These are phyloP conservation scores for Venturia aucupariae DNA, from an alignment of 2,329 filamentous ascomycete genomes.

Conservation along the genomic window DNA sequence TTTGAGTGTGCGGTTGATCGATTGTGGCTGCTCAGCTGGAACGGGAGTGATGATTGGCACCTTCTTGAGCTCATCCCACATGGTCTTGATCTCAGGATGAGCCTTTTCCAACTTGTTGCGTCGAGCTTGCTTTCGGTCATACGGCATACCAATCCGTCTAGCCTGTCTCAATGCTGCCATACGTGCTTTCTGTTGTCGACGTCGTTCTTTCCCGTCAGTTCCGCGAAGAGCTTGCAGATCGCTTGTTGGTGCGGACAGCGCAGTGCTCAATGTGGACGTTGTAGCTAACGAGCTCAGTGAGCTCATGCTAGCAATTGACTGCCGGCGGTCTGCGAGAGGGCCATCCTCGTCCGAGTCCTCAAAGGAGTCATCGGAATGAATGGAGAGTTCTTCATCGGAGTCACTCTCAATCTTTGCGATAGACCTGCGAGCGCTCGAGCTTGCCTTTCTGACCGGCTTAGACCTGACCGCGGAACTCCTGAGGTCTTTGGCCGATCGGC, in stretches of 20 bases:
- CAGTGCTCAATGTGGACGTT: neutral
- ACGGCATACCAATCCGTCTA: neutral
- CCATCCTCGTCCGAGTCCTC: conserved; percentile 23
- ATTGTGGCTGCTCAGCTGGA: conserved; percentile 60
- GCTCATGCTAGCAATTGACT: conserved; percentile 13
- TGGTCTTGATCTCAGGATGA: conserved; percentile 70
- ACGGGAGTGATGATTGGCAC: conserved; percentile 57
- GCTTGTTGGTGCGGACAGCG: neutral
- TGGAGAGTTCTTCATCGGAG: conserved; percentile 19
- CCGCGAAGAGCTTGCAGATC: neutral
- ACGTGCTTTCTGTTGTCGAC: neutral
- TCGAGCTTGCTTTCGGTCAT: conserved; percentile 38
- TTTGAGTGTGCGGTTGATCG: conserved; percentile 77
- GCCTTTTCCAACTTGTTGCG: conserved; percentile 60
- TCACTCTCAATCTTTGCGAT: conserved; percentile 13
- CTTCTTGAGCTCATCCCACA: conserved; percentile 72
- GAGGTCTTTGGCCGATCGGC: neutral
- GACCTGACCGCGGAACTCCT: neutral
- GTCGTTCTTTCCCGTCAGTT: neutral
- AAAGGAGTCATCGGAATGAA: conserved; percentile 15
- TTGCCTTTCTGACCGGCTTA: neutral
- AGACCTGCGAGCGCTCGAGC: neutral
- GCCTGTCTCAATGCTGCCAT: neutral
- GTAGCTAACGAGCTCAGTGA: conserved; percentile 13
- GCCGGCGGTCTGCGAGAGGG: conserved; percentile 17